Evolutionary conservation across 768 basidiomycete genomes (phyloP), one percentile per base, ranked within the genome.

Genomic region (Leucocoprinus leucothites): DNA sequence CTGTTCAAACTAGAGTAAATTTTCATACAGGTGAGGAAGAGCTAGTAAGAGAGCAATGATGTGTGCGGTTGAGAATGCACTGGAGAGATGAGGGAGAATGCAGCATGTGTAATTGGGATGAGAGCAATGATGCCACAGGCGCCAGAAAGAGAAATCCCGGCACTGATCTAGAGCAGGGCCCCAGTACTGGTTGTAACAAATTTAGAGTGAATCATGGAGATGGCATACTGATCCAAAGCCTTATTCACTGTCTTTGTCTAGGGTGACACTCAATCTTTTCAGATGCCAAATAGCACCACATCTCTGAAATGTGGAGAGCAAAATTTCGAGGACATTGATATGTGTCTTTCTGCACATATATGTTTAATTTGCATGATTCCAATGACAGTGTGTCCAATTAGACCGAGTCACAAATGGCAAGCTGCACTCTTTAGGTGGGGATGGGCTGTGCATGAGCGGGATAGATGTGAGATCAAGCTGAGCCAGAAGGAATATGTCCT

Each of bases 371-470:
- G 89, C 61, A 82, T 88, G 59, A 95, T 76, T 1, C 86, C 87
- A 44, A 95, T 65, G 34, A 91, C 84, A 28, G 86, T 82, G 70
- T 94, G 95, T 77, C 93, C 92, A 75, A 95, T 91, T 95, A 68
- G 21, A n/a, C 46, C 54, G 41, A 51, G 51, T 57, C 56, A 60
- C 58, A 57, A 38, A 26, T 47, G 14, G 5, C 50, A 35, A 42
- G 42, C 47, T n/a, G n/a, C 56, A 26, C 49, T 48, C 25, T 25
- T 22, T 4, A 48, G 28, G 44, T 46, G 41, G 26, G 43, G 57
- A 78, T 86, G 64, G 59, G 90, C 90, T 82, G 68, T 89, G 87
- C 31, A 86, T 73, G 40, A 91, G 79, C 34, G 89, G 63, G 64
- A n/a, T 90, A 88, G 25, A 92, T 69, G 19, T 83, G 80, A 4